Evolutionary conservation across 306 rosid genomes (phyloP).

Genomic region (Vicia villosa): DNA sequence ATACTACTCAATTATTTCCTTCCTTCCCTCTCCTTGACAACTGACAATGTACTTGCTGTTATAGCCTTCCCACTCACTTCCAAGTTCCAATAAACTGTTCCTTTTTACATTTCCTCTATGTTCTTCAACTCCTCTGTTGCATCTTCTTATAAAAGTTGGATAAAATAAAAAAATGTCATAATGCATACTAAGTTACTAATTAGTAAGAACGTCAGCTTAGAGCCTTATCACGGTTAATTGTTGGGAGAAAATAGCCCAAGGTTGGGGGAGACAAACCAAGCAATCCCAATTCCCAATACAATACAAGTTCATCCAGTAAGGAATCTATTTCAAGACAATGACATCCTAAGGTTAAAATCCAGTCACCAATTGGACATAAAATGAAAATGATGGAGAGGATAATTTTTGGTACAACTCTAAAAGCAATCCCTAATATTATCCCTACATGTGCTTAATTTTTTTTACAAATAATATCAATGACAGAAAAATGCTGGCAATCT

Average conservation of each 20-base stretch:
- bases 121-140: not conserved
- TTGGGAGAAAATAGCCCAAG: constrained; percentile 17
- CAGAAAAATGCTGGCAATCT: constrained; percentile 7
- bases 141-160: not conserved
- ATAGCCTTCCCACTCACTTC: not conserved
- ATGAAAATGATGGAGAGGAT: not conserved
- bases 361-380: constrained; percentile 2
- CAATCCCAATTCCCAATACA: not conserved
- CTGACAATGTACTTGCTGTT: not conserved
- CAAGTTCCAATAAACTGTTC: not conserved
- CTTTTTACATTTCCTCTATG: not conserved
- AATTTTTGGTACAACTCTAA: not conserved
- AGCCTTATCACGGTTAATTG: not conserved
- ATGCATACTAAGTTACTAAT: not conserved
- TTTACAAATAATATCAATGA: not conserved
- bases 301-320: constrained; percentile 13
- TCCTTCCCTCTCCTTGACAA: not conserved
- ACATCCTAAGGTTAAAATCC: not conserved
- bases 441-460: not conserved
- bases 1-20: not conserved
- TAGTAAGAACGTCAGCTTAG: not conserved
- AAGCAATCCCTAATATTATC: constrained; percentile 12
- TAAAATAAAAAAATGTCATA: constrained; percentile 9
- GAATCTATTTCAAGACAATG: constrained; percentile 7
- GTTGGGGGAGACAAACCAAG: not conserved